Evolutionary conservation across 2,329 filamentous ascomycete genomes (phyloP).

Genomic region (Mariannaea elegans): DNA sequence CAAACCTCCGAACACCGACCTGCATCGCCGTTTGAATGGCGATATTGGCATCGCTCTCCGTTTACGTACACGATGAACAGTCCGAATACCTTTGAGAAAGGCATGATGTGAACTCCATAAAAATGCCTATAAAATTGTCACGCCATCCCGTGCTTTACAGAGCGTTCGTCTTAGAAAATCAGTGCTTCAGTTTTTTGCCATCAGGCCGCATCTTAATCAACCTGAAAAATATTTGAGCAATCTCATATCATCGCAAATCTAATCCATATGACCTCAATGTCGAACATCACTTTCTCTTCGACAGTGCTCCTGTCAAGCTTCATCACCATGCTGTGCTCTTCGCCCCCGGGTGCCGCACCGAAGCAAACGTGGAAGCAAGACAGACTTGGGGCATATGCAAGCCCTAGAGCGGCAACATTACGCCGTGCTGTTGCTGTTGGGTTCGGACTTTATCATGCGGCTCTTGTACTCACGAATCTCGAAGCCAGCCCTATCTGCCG

Average conservation of each 20-base stretch:
- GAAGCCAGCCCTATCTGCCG: neutral
- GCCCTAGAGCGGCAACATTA: neutral
- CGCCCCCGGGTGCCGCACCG: neutral
- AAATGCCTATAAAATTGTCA: too few relatives aligned
- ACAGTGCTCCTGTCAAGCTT: constrained; percentile 5
- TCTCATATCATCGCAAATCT: neutral
- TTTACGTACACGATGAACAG: neutral
- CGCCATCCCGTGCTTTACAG: too few relatives aligned
- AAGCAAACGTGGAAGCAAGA: constrained; percentile 5
- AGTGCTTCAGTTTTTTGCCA: neutral
- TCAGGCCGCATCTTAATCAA: too few relatives aligned
- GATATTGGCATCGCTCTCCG: neutral
- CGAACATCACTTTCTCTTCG: neutral
- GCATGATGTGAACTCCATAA: neutral
- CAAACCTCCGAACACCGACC: neutral
- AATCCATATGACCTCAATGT: neutral
- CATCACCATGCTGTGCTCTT: constrained; percentile 5
- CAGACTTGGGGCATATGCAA: constrained; percentile 1
- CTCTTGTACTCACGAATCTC: constrained; percentile 3
- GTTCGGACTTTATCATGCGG: constrained; percentile 1
- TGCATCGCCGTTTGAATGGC: neutral
- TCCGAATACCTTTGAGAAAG: neutral
- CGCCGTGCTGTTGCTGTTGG: constrained; percentile 4
- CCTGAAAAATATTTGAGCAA: too few relatives aligned
- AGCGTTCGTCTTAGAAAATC: neutral